Evolutionary conservation across 2,329 filamentous ascomycete species (phyloP), one percentile per base, ranked within the genome.

Genomic region (Alternaria panax): DNA sequence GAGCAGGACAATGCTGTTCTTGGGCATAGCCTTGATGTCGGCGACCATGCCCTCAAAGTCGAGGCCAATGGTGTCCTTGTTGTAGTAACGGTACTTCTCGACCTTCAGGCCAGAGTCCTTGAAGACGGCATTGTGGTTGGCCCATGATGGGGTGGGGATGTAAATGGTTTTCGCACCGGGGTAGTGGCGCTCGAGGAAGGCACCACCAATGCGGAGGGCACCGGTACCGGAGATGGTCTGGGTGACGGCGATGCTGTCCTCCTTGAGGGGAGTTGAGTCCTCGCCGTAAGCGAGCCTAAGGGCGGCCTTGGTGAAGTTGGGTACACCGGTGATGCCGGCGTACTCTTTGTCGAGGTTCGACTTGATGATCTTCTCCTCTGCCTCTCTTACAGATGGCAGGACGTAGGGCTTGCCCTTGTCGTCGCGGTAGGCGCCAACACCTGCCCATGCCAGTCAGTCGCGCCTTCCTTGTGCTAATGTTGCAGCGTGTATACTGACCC

Each of bases 161-260:
- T 97, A 98, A 83, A 99, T 92, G 80, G 91, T 92, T 89, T 97
- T 98, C 72, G 88, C 88, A 78, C 91, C 88, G 43, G 93, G 93
- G 85, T 91, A 97, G 87, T 92, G 94, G 75, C 93, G 91, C 80
- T 92, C 82, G 70, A 99, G 86, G 88, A 98, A 99, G 71, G 92
- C 93, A 75, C 90, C 95, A 67, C 92, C 95, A 78, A 99, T 94
- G 79, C 95, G 90, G 75, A 99, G 88, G 65, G 95, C 95, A 77
- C 95, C 95, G 59, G 95, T 99, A 70, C 95, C 95, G 62, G 95
- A 99, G 84, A 99, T 97, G 82, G 93, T 92, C 86, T 99, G 95
- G 65, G 94, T 97, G 81, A 97, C 93, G 82, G 89, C 93, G 65
- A 97, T 84, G 74, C 93, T 90, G 79, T 85, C 85, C 64, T 89